Conservation (phyloP, 176 grass and related monocot species). For the Dactylis glomerata region DNA sequence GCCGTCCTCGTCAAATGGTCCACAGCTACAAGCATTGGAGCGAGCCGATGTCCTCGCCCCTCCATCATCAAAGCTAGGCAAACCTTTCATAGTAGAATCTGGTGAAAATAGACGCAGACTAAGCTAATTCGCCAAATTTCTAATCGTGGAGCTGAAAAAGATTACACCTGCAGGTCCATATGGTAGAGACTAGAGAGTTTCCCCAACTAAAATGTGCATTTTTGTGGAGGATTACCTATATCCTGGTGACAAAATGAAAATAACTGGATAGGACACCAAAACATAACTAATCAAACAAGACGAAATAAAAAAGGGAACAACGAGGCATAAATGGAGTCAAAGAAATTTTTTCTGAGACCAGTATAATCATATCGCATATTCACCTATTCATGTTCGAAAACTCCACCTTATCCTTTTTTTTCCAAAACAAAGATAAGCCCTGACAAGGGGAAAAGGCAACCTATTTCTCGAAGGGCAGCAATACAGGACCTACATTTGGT, state of each 20-base stretch:
- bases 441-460: constrained; percentile 3
- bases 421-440: constrained; percentile 28
- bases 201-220: too few relatives aligned
- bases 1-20: too few relatives aligned
- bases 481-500: constrained; percentile 23
- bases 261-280: background rate
- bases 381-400: constrained; percentile 37
- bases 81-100: too few relatives aligned
- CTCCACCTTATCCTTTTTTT: background rate
- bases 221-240: too few relatives aligned
- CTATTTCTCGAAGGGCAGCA: constrained; percentile 40
- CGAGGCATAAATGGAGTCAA: background rate
- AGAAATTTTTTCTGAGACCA: background rate
- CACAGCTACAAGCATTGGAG: too few relatives aligned
- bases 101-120: too few relatives aligned
- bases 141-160: too few relatives aligned
- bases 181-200: too few relatives aligned
- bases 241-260: background rate
- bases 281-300: background rate
- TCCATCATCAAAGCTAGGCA: too few relatives aligned
- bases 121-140: too few relatives aligned
- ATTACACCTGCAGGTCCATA: too few relatives aligned
- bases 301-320: background rate
- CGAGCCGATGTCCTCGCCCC: too few relatives aligned
- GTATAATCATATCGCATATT: constrained; percentile 25